phyloP scores from a whole-genome alignment of 2,329 filamentous ascomycete genomes.

The Cladorrhinum sp. region DNA sequence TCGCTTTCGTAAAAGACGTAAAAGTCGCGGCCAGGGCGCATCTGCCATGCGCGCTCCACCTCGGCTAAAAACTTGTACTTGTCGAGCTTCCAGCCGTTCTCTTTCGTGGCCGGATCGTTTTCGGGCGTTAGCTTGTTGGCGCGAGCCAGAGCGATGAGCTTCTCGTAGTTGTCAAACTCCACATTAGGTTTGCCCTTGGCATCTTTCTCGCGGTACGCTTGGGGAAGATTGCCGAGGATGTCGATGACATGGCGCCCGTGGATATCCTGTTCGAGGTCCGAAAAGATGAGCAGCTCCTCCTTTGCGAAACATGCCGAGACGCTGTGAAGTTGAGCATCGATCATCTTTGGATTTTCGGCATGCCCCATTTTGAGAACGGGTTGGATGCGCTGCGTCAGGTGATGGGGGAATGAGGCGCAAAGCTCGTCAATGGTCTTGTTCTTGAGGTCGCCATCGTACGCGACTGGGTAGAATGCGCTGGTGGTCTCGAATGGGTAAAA shows the following conservation, averaged over 20 bases:
- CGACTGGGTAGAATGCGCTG: slow-evolving; percentile 29
- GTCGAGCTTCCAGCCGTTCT: slow-evolving; percentile 51
- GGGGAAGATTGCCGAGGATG: slow-evolving; percentile 45
- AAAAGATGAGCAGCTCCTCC: slow-evolving; percentile 45
- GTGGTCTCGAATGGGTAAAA: slow-evolving; percentile 28
- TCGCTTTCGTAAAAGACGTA: slow-evolving; percentile 57
- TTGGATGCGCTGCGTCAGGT: slow-evolving; percentile 29
- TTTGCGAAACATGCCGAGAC: slow-evolving; percentile 49
- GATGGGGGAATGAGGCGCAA: slow-evolving; percentile 30
- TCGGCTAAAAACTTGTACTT: slow-evolving; percentile 58
- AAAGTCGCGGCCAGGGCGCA: slow-evolving; percentile 48
- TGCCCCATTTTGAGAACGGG: slow-evolving; percentile 48
- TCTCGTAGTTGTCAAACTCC: slow-evolving; percentile 41
- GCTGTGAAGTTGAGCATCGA: slow-evolving; percentile 48
- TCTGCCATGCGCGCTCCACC: slow-evolving; percentile 48
- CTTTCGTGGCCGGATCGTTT: slow-evolving; percentile 31
- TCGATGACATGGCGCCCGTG: slow-evolving; percentile 43
- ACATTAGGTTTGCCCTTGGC: slow-evolving; percentile 26
- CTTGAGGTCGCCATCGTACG: slow-evolving; percentile 12
- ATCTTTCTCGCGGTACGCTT: slow-evolving; percentile 32
- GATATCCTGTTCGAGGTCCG: slow-evolving; percentile 47
- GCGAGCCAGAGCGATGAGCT: slow-evolving; percentile 36
- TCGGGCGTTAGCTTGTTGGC: slow-evolving; percentile 34
- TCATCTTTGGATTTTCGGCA: slow-evolving; percentile 39
- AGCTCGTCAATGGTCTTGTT: slow-evolving; percentile 24